phyloP scores from a whole-genome alignment of 1,284 basidiomycete genomes.

The Boletus sp. region DNA sequence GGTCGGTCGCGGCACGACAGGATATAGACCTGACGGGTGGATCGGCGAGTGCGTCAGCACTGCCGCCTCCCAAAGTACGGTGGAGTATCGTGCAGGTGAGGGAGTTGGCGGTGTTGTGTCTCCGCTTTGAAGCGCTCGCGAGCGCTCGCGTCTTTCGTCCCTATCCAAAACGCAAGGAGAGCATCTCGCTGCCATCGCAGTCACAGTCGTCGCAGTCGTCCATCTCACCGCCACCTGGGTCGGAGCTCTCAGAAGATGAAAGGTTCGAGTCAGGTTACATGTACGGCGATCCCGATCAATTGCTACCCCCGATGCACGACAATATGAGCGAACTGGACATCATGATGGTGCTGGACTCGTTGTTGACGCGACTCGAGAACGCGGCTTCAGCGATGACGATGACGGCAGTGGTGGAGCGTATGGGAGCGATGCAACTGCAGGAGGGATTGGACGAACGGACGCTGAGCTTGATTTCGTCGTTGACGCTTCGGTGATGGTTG shows the following conservation, averaged over 20 bases:
- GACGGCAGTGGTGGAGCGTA: constrained; percentile 24
- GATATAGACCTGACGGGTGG: constrained; percentile 54
- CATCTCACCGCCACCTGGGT: constrained; percentile 11
- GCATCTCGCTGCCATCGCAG: constrained; percentile 24
- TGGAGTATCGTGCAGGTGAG: constrained; percentile 74
- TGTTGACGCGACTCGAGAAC: constrained; percentile 80
- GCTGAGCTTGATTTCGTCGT: constrained; percentile 40
- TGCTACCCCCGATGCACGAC: constrained; percentile 73
- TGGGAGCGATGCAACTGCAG: constrained; percentile 31
- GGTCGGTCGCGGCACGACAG: constrained; percentile 71
- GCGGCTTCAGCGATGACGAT: constrained; percentile 60
- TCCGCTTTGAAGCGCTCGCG: constrained; percentile 83
- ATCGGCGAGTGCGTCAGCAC: constrained; percentile 31
- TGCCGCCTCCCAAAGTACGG: constrained; percentile 17
- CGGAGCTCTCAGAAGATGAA: constrained; percentile 35
- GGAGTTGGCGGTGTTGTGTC: constrained; percentile 71
- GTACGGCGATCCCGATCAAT: constrained; percentile 60
- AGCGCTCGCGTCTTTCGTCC: constrained; percentile 62
- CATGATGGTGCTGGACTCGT: constrained; percentile 69
- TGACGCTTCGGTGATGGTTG: constrained; percentile 19
- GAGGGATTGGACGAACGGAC: constrained; percentile 48
- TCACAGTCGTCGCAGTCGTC: constrained; percentile 1
- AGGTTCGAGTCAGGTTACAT: constrained; percentile 40
- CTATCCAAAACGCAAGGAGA: constrained; percentile 45
- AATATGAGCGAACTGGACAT: constrained; percentile 78